Evolutionary conservation across 2,329 filamentous ascomycete species (phyloP), one percentile per base, ranked within the genome.

Genomic region (Fusarium incarnatum): DNA sequence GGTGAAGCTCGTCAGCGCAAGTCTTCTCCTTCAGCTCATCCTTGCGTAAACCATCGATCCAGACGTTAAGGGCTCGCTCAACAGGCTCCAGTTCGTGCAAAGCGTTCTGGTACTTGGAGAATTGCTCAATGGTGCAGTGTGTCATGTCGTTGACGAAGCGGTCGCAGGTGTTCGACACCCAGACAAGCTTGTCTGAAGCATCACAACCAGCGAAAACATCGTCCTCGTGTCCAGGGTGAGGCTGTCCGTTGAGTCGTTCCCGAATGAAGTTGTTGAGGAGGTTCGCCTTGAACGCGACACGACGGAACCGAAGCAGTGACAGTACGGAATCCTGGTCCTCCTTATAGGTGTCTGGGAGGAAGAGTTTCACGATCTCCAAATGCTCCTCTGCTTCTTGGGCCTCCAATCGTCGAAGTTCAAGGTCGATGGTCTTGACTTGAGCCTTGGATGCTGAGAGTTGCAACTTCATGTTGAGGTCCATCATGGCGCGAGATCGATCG

Each of bases 381-480:
- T 98, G 94, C 77, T 98, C 92, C 41, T 90, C 87, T 4, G 94
- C 93, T 82, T 98, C 94, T 74, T 97, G 91, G 0, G 94, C 94
- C 74, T 97, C 94, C 77, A 98, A 87, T 60, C 92, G 91, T 56
- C 92, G 89, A 60, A 98, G 84, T 78, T 98, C 94, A 30, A 98
- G 85, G 72, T 98, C 94, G 67, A 99, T 97, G 0, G 94, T 94
- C 83, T 97, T 98, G 76, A 93, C 91, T 79, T 97, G 95, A 5
- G 95, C 92, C 83, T 97, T 97, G 42, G 94, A 88, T 13, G 94
- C 94, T 15, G 94, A 97, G 59, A 92, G 88, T 77, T 97, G 95
- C 45, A 99, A 87, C 81, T 97, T 97, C 87, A 95, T 88, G 80
- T 98, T 98, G 47, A 99, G 87, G 76, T 99, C 95, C 88, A 97